Conservation (phyloP, 116 monocot species). For the Dioscorea cayenensis region DNA sequence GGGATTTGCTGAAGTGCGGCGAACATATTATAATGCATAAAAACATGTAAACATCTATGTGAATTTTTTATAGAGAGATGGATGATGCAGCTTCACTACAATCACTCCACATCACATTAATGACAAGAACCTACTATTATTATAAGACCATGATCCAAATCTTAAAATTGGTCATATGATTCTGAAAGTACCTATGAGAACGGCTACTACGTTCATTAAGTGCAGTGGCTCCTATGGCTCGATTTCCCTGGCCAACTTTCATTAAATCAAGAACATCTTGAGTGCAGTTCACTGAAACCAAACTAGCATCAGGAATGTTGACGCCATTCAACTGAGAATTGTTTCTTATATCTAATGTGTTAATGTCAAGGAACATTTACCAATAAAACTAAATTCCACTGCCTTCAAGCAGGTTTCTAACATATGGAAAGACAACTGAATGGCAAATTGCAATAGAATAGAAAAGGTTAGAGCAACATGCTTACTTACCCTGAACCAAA, state of each 20-base stretch:
- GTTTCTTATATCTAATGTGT: slow-evolving; percentile 48
- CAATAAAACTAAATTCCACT: not conserved
- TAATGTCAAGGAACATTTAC: slow-evolving; percentile 7
- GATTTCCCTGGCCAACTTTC: slow-evolving; percentile 44
- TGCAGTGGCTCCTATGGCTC: slow-evolving; percentile 50
- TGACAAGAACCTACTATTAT: too few species aligned
- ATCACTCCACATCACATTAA: too few species aligned
- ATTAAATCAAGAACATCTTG: slow-evolving; percentile 44
- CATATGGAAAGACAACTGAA: not conserved
- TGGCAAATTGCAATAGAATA: not conserved
- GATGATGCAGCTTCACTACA: too few species aligned
- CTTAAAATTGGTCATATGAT: not conserved
- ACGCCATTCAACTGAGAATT: slow-evolving; percentile 43
- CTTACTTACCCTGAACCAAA: not conserved
- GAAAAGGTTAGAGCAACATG: slow-evolving; percentile 1
- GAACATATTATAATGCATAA: too few species aligned
- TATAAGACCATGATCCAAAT: not conserved
- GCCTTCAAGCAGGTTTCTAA: not conserved
- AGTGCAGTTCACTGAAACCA: slow-evolving; percentile 37
- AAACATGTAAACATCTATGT: too few species aligned
- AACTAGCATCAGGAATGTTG: slow-evolving; percentile 46
- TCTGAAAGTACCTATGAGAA: slow-evolving; percentile 41
- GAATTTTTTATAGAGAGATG: too few species aligned
- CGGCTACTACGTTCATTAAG: slow-evolving; percentile 54
- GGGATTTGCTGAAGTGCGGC: too few species aligned